Conservation (phyloP, 2,329 filamentous ascomycete species). For the Xylaria hypoxylon region DNA sequence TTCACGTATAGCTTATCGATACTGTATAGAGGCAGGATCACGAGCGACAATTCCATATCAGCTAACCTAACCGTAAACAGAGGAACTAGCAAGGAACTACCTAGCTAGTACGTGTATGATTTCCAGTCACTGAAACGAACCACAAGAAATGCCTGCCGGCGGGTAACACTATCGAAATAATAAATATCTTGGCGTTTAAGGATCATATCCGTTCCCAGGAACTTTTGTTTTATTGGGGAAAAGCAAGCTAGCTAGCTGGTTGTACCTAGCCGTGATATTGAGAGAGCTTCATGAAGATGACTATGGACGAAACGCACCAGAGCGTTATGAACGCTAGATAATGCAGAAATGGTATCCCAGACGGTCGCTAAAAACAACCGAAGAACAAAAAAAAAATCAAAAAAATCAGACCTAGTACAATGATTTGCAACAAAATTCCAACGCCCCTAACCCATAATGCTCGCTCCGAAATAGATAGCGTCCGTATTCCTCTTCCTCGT, state of each 20-base stretch:
- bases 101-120: slow-evolving; percentile 1
- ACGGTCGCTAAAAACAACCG: slow-evolving; percentile 1
- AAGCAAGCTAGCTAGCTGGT: slow-evolving; percentile 2
- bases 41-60: slow-evolving; percentile 11
- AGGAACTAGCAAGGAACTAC: slow-evolving; percentile 6
- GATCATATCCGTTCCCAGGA: not conserved
- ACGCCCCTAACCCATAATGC: slow-evolving; percentile 36
- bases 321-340: slow-evolving; percentile 1
- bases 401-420: slow-evolving; percentile 6
- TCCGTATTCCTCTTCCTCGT: slow-evolving; percentile 36
- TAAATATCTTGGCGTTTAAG: slow-evolving; percentile 12
- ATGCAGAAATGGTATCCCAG: slow-evolving; percentile 1
- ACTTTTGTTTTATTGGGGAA: not conserved
- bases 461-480: slow-evolving; percentile 37
- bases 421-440: slow-evolving; percentile 36
- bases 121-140: not conserved
- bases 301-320: not conserved
- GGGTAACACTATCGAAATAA: slow-evolving; percentile 5
- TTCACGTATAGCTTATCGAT: slow-evolving; percentile 19
- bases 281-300: slow-evolving; percentile 2
- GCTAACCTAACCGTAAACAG: slow-evolving; percentile 14
- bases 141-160: slow-evolving; percentile 27
- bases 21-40: slow-evolving; percentile 1
- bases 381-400: slow-evolving; percentile 2
- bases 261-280: not conserved